Evolutionary conservation across 2,329 filamentous ascomycete genomes (phyloP), one percentile per base, ranked within the genome.

Genomic region (Diaporthe eres): DNA sequence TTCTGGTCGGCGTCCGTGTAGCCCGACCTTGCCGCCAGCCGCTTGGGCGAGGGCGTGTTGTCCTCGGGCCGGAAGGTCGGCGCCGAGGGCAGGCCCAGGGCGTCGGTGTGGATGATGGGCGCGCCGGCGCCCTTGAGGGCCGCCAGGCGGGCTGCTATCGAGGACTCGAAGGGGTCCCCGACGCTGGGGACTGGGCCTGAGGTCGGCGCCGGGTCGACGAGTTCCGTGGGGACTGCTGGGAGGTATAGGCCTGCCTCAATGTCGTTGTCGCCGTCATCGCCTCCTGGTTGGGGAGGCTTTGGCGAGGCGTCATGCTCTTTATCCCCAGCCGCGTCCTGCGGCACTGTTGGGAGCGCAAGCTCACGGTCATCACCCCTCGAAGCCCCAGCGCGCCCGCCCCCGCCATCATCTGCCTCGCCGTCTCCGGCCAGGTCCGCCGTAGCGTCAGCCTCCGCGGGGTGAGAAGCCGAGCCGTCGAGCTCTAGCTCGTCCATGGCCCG

Each of bases 1-100:
- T 93, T 91, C 77, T 93, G 88, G 79, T 96, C 94, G 47, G 93
- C 92, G 79, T 96, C 93, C 0, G 92, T 91, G 81, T 88, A 91
- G 65, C 85, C 85, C 3, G 82, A 22, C 81, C 81, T 7, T 88
- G 81, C 6, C 85, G 82, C n/a, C 22, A 37, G 28, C 55, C 55
- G 19, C 37, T 42, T 61, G 4, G 37, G 58, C 22, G 83, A 79
- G 3, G 83, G 82, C 10, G 83, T 83, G 71, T 70, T 70, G 51
- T 87, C 86, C 8, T 83, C 83, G 0, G 89, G 89, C n/a, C 81
- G 82, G 77, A 87, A 88, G 0, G 86, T 87, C 0, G 90, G 90
- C 2, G 86, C 89, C 0, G 86, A 85, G 0, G 89, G 89, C 1
- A 91, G 81, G 12, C 85, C 83, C 8, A 88, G 82, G 2, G 83